A percentile compares a stretch with the other conserved stretches of the same genome.
Conservation (phyloP, 768 basidiomycete species). For the Pleurotus platypus region DNA sequence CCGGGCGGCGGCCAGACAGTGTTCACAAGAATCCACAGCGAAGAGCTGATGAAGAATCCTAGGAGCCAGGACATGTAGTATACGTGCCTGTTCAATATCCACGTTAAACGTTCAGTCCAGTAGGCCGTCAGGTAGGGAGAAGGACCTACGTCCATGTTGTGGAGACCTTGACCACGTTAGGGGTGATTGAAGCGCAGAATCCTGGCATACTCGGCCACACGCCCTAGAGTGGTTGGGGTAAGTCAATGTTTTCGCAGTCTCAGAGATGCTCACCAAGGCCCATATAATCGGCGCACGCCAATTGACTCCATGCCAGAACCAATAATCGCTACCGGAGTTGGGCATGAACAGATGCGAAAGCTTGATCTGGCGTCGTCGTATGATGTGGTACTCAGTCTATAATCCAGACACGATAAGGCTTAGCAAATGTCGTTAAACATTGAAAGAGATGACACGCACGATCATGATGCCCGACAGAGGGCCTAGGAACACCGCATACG, state of each 20-base stretch:
- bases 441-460: conserved; percentile 12
- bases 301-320: conserved; percentile 22
- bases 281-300: conserved; percentile 21
- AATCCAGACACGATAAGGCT: neutral
- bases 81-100: conserved; percentile 12
- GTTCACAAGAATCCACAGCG: conserved; percentile 18
- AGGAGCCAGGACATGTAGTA: conserved; percentile 25
- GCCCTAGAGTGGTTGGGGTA: conserved; percentile 13
- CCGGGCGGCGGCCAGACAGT: conserved; percentile 21
- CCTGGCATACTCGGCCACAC: conserved; percentile 27
- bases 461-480: conserved; percentile 29
- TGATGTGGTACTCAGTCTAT: conserved; percentile 24
- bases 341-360: conserved; percentile 24
- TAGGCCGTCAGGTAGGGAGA: too few relatives aligned
- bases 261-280: conserved; percentile 16
- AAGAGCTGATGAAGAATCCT: conserved; percentile 19
- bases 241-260: neutral
- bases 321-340: conserved; percentile 21
- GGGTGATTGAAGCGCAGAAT: conserved; percentile 20
- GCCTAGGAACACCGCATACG: conserved; percentile 27
- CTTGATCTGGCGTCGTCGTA: conserved; percentile 21
- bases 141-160: conserved; percentile 16
- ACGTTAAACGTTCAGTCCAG: neutral
- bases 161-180: conserved; percentile 12
- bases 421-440: too few relatives aligned